phyloP scores from a whole-genome alignment of 495 filamentous ascomycete genomes.

The Xylaria bambusicola region DNA sequence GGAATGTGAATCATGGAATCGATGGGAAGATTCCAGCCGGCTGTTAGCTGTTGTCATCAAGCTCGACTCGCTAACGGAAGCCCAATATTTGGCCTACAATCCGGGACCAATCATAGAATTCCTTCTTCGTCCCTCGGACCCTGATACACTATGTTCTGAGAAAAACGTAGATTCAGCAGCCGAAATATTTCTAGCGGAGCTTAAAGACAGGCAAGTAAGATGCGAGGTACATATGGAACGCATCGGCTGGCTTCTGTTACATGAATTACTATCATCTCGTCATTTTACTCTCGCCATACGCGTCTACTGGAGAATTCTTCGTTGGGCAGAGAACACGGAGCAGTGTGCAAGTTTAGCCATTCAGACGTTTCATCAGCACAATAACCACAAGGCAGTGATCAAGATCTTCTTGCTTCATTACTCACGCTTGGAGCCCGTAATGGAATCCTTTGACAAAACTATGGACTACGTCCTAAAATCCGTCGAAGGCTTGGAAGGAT shows the following conservation, averaged over 20 bases:
- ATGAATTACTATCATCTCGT: slow-evolving; percentile 22
- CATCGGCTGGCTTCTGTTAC: slow-evolving; percentile 37
- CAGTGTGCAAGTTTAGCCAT: slow-evolving; percentile 31
- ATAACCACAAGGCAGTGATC: slow-evolving; percentile 36
- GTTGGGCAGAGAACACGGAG: slow-evolving; percentile 12
- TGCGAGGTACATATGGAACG: slow-evolving; percentile 18
- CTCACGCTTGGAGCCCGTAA: slow-evolving; percentile 27
- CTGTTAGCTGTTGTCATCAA: slow-evolving; percentile 33
- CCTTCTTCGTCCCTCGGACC: slow-evolving; percentile 24
- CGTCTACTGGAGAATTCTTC: slow-evolving; percentile 37
- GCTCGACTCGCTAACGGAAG: slow-evolving; percentile 35
- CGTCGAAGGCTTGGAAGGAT: slow-evolving; percentile 30
- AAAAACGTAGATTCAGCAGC: slow-evolving; percentile 29
- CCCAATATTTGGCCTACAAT: slow-evolving; percentile 34
- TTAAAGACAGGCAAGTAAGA: slow-evolving; percentile 28
- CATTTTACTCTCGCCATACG: slow-evolving; percentile 21
- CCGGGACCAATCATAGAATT: slow-evolving; percentile 37
- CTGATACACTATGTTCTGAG: slow-evolving; percentile 3
- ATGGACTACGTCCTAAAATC: slow-evolving; percentile 31
- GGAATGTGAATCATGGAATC: slow-evolving; percentile 31
- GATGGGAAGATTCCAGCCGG: slow-evolving; percentile 33
- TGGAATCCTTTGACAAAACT: slow-evolving; percentile 22
- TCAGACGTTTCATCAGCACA: slow-evolving; percentile 25
- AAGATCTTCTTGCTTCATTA: slow-evolving; percentile 36
- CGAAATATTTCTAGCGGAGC: slow-evolving; percentile 38